Base-by-base conservation (phyloP, 1,284 basidiomycete species). In the Puccinia polysora region DNA sequence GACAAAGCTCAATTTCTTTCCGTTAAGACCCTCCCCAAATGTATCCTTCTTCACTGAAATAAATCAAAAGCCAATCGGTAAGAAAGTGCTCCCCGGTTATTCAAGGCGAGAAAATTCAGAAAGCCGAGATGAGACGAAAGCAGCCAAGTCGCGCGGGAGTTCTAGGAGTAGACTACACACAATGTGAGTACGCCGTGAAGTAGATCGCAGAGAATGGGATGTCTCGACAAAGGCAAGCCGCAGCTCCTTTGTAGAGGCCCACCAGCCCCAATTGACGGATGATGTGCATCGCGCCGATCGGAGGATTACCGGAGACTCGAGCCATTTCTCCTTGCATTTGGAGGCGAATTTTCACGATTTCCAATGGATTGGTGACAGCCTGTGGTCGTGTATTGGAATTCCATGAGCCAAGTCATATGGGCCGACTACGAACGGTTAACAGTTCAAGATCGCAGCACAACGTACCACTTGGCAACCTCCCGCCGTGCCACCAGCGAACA, bases 391-490 rank as follows among this genome's bases (percentile, higher is more conserved):
- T n/a, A n/a, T 49, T 45, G 36, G 32, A 32, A 38, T 34, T 20
- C n/a, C 20, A 14, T 43, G 23, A 23, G n/a, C 49, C 12, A 14
- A 10, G 12, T 40, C 68, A 38, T 47, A 56, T 28, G 65, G 20
- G 23, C 8, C 12, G 12, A 10, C 50, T 10, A 56, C 7, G 5
- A 28, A 56, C 43, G 34, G n/a, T 63, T 45, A 32, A 34, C 23
- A 28, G 45, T 25, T 34, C 43, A 40, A 60, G 63, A 73, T 56
- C 14, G 36, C 18, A 36, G 40, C 25, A 4, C 12, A 15, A 87
- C 90, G 75, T 80, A 92, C 91, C 77, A 98, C 95, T 88, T 98
- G 95, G 79, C 91, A 95, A 79, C 89, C 96, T 81, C 95, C 95
- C 36, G 95, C 95, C 45, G 86, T 83, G 78, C 90, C 95, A 83